These are phyloP conservation scores for Salvia miltiorrhiza DNA, from an alignment of 257 asterid species.

Conservation along the genomic window DNA sequence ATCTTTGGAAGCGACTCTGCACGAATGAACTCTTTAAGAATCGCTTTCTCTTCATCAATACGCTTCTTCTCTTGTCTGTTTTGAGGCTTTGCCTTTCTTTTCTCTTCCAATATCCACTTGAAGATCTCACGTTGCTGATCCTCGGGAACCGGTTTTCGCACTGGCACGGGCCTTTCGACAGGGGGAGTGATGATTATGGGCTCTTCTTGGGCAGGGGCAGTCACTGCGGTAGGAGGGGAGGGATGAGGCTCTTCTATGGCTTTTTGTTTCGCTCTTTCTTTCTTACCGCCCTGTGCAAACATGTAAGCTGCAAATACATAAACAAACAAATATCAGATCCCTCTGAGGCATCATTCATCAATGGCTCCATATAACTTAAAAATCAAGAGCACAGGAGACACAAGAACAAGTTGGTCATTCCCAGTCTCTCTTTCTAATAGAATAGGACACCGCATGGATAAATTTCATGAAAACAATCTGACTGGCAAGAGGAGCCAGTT, in stretches of 20 bases:
- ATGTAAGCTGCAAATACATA: conserved; percentile 48
- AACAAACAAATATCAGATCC: neutral
- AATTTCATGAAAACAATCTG: neutral
- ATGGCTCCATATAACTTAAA: neutral
- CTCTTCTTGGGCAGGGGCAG: conserved; percentile 30
- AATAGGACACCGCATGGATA: neutral
- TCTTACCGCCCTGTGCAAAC: conserved; percentile 49
- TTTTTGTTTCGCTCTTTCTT: conserved; percentile 33
- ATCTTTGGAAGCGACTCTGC: conserved; percentile 42
- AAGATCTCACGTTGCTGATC: conserved; percentile 59
- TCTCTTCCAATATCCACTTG: conserved; percentile 77
- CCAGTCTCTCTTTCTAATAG: neutral
- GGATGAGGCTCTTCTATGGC: conserved; percentile 22
- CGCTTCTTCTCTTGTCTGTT: conserved; percentile 48
- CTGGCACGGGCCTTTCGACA: conserved; percentile 34
- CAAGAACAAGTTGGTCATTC: neutral
- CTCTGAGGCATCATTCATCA: conserved; percentile 13
- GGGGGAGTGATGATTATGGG: conserved; percentile 35
- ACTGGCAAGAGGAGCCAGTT: neutral
- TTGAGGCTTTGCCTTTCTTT: conserved; percentile 51
- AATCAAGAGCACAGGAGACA: neutral
- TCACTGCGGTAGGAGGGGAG: conserved; percentile 37
- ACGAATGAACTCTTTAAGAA: conserved; percentile 54
- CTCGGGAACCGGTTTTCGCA: conserved; percentile 44
- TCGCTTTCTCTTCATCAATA: conserved; percentile 60